A percentile compares a stretch with the other conserved stretches of the same genome.
Conservation (phyloP, 192 early-diverging fungal species). For the Podila verticillata region DNA sequence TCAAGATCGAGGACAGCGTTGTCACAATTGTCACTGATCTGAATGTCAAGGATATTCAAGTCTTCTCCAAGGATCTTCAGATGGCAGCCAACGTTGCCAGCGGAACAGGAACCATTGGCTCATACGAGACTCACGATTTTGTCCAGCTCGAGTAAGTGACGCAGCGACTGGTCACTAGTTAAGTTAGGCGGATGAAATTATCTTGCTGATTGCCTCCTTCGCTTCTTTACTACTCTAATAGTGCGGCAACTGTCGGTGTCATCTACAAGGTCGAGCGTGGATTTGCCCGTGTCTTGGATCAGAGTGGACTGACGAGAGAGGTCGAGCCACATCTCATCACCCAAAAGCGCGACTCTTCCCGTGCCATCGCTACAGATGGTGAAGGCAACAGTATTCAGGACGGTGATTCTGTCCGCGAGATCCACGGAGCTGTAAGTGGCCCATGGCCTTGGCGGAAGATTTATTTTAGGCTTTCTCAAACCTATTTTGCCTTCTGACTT, state of each 20-base stretch:
- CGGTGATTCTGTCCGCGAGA: slow-evolving; percentile 82
- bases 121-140: slow-evolving; percentile 90
- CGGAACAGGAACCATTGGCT: slow-evolving; percentile 64
- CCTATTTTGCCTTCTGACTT: neutral
- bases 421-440: slow-evolving; percentile 61
- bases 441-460: neutral
- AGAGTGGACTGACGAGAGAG: slow-evolving; percentile 71
- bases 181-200: too few species aligned
- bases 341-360: slow-evolving; percentile 71
- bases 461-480: neutral
- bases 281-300: slow-evolving; percentile 80
- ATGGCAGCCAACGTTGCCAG: slow-evolving; percentile 77
- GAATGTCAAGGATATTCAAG: slow-evolving; percentile 76
- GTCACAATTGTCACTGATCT: slow-evolving; percentile 83
- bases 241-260: slow-evolving; percentile 77
- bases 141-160: slow-evolving; percentile 77
- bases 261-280: slow-evolving; percentile 85
- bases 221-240: slow-evolving; percentile 7
- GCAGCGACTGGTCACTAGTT: too few species aligned
- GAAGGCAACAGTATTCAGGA: slow-evolving; percentile 64
- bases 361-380: slow-evolving; percentile 58
- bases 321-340: slow-evolving; percentile 77
- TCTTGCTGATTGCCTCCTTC: too few species aligned
- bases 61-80: slow-evolving; percentile 91
- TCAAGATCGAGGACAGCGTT: slow-evolving; percentile 83